phyloP scores from a whole-genome alignment of 2,329 filamentous ascomycete genomes.

The Fusarium sp. region DNA sequence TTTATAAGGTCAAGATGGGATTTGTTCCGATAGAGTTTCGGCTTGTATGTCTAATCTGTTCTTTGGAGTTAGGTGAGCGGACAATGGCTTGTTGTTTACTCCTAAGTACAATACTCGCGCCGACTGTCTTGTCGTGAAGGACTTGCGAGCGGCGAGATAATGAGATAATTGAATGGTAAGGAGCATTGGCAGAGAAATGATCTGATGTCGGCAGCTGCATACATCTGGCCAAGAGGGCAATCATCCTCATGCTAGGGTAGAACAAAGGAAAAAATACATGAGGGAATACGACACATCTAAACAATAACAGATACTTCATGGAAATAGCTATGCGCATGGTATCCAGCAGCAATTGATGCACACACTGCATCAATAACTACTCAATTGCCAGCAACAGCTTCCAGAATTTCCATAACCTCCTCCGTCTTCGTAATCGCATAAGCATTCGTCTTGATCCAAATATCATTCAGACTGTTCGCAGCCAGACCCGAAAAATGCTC shows the following conservation, averaged over 20 bases:
- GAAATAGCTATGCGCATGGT: background rate
- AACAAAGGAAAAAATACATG: background rate
- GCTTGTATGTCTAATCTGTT: background rate
- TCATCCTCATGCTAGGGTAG: background rate
- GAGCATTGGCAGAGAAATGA: background rate
- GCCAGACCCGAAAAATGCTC: background rate
- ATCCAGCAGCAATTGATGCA: too few species aligned
- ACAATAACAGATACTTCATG: too few species aligned
- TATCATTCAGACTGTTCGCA: conserved; percentile 11
- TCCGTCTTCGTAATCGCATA: conserved; percentile 1
- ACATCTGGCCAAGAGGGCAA: background rate
- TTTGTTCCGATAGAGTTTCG: background rate
- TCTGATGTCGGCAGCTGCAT: background rate
- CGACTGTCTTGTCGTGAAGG: too few species aligned
- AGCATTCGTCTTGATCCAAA: conserved; percentile 19
- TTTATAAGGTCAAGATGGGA: background rate
- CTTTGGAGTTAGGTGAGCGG: background rate
- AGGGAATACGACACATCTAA: too few species aligned
- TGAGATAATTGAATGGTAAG: background rate
- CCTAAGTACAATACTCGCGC: background rate
- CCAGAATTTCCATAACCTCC: conserved; percentile 13
- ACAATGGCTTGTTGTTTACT: too few species aligned
- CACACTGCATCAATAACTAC: too few species aligned
- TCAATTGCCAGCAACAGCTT: background rate
- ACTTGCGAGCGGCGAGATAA: too few species aligned